A percentile compares a stretch with the other conserved stretches of the same genome.
phyloP scores from a whole-genome alignment of 331 rosid genomes.

The Spiraea crenata region DNA sequence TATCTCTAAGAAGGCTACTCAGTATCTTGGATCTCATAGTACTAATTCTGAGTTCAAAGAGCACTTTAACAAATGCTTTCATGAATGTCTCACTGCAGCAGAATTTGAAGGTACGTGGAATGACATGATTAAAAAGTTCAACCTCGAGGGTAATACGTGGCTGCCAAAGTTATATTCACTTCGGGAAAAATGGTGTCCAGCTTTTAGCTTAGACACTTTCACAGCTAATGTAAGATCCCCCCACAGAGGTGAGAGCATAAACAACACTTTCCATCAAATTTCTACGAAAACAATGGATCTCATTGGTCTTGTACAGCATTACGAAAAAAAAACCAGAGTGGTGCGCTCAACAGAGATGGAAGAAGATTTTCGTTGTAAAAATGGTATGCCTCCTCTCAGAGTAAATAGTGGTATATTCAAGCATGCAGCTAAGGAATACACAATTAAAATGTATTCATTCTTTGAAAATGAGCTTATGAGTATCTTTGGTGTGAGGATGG shows the following conservation, averaged over 20 bases:
- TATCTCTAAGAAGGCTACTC: constrained; percentile 16
- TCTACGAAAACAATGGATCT: constrained; percentile 17
- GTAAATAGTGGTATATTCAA: constrained; percentile 22
- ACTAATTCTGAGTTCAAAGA: constrained; percentile 23
- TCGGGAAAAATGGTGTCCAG: constrained; percentile 21
- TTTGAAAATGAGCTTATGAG: constrained; percentile 24
- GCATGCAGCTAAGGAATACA: constrained; percentile 26
- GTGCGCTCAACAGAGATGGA: not conserved
- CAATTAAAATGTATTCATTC: constrained; percentile 12
- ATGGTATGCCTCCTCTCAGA: constrained; percentile 16
- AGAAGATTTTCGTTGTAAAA: constrained; percentile 26
- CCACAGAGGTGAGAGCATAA: constrained; percentile 16
- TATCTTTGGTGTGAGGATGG: constrained; percentile 14
- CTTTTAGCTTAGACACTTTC: constrained; percentile 20
- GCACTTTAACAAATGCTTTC: constrained; percentile 13
- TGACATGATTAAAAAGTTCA: constrained; percentile 12
- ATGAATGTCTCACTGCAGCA: constrained; percentile 10
- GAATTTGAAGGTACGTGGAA: constrained; percentile 18
- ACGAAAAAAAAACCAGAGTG: constrained; percentile 1
- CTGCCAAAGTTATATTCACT: not conserved
- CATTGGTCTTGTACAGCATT: constrained; percentile 9
- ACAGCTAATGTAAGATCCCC: not conserved
- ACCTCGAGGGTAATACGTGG: constrained; percentile 4
- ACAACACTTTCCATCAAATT: constrained; percentile 18
- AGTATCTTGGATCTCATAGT: constrained; percentile 10